These are phyloP conservation scores for Exophiala oligosperma DNA, from an alignment of 2,329 filamentous ascomycete genomes.

Conservation along the genomic window DNA sequence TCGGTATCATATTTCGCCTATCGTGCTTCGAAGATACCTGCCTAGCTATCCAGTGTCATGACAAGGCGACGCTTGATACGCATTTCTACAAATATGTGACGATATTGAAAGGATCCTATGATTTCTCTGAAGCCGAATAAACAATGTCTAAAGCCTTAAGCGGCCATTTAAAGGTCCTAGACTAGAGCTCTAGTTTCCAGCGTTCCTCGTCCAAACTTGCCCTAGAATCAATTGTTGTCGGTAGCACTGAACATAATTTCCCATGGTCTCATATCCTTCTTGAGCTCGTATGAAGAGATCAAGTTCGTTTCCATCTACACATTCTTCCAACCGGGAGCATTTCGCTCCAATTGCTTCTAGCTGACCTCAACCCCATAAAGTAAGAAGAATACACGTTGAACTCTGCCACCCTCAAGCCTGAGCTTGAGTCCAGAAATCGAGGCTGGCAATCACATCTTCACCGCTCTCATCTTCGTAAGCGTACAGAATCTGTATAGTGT, in stretches of 20 bases:
- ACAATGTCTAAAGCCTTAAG: no score
- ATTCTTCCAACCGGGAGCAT: not conserved
- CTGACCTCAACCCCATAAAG: not conserved
- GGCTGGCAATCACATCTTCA: constrained; percentile 87
- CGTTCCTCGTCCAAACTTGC: not conserved
- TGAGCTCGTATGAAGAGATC: not conserved
- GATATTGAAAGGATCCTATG: no score
- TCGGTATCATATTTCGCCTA: no score
- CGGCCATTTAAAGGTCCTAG: not conserved
- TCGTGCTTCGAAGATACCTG: no score
- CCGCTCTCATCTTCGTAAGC: constrained; percentile 95
- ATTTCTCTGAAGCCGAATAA: no score
- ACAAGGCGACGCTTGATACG: no score
- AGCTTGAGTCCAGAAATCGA: constrained; percentile 81
- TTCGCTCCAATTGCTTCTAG: not conserved
- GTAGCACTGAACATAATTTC: constrained; percentile 1
- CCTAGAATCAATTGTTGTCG: not conserved
- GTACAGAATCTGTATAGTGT: constrained; percentile 76
- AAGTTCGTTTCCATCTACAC: not conserved
- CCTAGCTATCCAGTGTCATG: no score
- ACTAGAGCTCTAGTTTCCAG: not conserved
- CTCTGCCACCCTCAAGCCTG: constrained; percentile 7
- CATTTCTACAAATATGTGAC: no score
- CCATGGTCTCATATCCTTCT: not conserved
- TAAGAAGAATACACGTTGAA: not conserved